Evolutionary conservation across 768 basidiomycete genomes (phyloP), one percentile per base, ranked within the genome.

Genomic region (Trametes coccinea): DNA sequence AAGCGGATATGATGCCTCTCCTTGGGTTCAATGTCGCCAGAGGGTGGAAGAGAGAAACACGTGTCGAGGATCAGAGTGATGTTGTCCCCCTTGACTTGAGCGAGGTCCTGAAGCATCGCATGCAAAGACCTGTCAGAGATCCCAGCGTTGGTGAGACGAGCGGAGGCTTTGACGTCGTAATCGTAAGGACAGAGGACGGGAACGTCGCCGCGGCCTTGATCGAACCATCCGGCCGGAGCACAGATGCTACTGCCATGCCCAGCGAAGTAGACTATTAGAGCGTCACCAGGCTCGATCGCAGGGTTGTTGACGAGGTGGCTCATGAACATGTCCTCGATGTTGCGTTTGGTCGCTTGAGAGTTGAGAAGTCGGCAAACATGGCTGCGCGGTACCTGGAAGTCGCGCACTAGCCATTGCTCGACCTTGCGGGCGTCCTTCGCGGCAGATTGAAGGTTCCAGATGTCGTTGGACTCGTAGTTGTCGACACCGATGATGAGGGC

Each of bases 401-500:
- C 79, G 58, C 84, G 74, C 33, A 72, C 70, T 34, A 90, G 76
- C 83, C 85, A 90, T 16, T 75, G 80, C 60, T 76, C 80, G 65
- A 90, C 76, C 39, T 76, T 78, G 56, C 81, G 79, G 5, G 86
- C 86, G 67, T 90, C 89, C 64, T 85, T 82, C 30, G 82, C 82
- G 68, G 85, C 87, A 43, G 84, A 83, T 57, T 85, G 80, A 40
- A 88, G 79, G 67, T 88, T 84, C 86, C 85, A 89, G 30, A 88
- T 81, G 37, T 65, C 66, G 43, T 69, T 67, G 8, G 85, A 86
- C 71, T 86, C 82, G 77, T 90, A 90, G 66, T 78, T 76, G 74
- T 89, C 86, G 63, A 90, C 82, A 44, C 88, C 88, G 62, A 90
- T 79, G 64, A 90, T 75, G 59, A 90, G 80, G 0, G 86, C 86